Evolutionary conservation across 2,329 filamentous ascomycete species (phyloP), one percentile per base, ranked within the genome.

Genomic region (Corynespora cassiicola): DNA sequence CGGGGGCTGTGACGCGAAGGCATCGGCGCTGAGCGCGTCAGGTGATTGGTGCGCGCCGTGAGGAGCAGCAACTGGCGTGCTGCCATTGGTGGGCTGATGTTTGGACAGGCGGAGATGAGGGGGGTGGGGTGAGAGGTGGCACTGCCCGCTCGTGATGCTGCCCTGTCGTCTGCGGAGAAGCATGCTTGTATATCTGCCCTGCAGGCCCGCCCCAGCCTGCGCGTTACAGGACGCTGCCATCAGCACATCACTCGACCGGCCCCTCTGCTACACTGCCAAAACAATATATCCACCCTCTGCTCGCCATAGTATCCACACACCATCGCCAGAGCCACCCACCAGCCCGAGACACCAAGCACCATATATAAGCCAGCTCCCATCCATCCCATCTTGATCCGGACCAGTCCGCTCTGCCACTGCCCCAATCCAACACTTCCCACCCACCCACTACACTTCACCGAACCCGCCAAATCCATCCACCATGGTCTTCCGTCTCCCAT

Each of bases 31-130:
- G 50, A 16, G 34, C 25, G n/a, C 36, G 27, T 41, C 36, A 36
- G 34, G 25, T 23, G 36, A 33, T 39, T 31, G 40, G 39, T 16
- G 31, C 31, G 34, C 26, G 23, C 24, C 23, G 39, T 36, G 34
- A 42, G 34, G 46, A 50, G 44, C 17, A 12, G 24, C 22, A 27
- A 17, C n/a, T 20, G 47, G 20, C 40, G 43, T 58, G 46, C 37
- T 55, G 47, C 64, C 57, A 63, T 66, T 61, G 53, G 61, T 65
- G 56, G 62, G 44, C 39, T 59, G 58, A 65, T 41, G 31, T 47
- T 45, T 45, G 43, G 50, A 32, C 35, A 38, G 42, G 53, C 50
- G 46, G 52, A 54, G 45, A 49, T 53, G 51, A 42, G 35, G 31
- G 32, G 42, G 42, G 58, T 62, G 54, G 56, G 41, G 58, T 55